A percentile compares a stretch with the other conserved stretches of the same genome.
phyloP scores from a whole-genome alignment of 257 asterid species.

The Ehretia macrophylla region DNA sequence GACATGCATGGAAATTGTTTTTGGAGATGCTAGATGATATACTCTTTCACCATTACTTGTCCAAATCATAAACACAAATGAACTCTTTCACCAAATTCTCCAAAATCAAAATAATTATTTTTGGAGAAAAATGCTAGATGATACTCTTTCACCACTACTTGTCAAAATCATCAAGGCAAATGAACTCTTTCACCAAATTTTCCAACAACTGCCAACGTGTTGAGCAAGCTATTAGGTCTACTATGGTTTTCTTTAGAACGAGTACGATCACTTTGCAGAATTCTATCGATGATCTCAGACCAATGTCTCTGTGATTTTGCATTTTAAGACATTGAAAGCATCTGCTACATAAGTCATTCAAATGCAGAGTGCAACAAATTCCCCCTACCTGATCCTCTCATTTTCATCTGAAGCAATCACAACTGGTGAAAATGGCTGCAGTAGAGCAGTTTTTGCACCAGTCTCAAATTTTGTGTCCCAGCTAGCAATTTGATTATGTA shows the following conservation, averaged over 20 bases:
- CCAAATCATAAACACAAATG: neutral
- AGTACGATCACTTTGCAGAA: too few relatives aligned
- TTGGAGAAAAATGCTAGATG: neutral
- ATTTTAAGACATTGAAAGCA: neutral
- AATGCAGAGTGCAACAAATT: conserved; percentile 4
- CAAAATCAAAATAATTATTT: too few relatives aligned
- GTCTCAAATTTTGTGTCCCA: conserved; percentile 96
- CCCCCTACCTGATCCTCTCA: conserved; percentile 75
- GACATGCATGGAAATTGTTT: neutral
- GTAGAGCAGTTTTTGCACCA: conserved; percentile 69
- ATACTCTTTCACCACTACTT: neutral
- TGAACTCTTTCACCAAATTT: too few relatives aligned
- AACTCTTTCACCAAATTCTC: too few relatives aligned
- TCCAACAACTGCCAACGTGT: too few relatives aligned
- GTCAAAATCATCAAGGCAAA: too few relatives aligned
- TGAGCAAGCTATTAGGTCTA: too few relatives aligned
- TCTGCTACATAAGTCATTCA: neutral
- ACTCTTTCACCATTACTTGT: neutral
- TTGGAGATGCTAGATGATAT: too few relatives aligned
- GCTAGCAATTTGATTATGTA: conserved; percentile 88
- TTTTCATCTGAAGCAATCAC: conserved; percentile 91
- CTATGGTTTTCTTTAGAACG: too few relatives aligned
- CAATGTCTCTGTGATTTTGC: too few relatives aligned
- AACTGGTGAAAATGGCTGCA: conserved; percentile 84
- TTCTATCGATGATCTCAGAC: too few relatives aligned